Percentiles rank a stretch among this genome's conserved stretches.
Evolutionary conservation across 257 asterid genomes (phyloP).

Genomic region (Przewalskia tangutica): DNA sequence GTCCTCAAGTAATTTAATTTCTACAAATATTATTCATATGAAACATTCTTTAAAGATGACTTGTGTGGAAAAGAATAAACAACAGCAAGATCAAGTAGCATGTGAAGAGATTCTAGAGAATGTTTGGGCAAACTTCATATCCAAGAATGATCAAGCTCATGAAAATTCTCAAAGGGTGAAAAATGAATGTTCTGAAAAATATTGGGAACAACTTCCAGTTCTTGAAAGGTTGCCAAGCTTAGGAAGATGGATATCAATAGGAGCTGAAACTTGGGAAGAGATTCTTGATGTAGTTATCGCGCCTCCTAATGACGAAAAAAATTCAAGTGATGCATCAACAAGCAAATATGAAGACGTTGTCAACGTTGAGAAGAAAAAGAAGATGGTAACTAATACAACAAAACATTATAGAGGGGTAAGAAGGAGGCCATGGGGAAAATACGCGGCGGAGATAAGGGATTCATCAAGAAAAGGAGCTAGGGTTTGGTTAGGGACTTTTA

Average conservation of each 20-base stretch:
- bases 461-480: constrained; percentile 58
- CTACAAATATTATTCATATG: neutral
- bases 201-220: constrained; percentile 36
- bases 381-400: neutral
- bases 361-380: neutral
- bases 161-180: neutral
- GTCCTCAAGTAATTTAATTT: neutral
- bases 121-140: constrained; percentile 11
- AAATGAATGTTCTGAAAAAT: neutral
- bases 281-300: constrained; percentile 27
- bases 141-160: neutral
- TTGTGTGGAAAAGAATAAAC: neutral
- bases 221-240: constrained; percentile 60
- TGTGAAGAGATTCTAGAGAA: constrained; percentile 5
- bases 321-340: neutral
- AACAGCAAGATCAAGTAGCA: neutral
- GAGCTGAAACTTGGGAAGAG: constrained; percentile 60
- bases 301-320: neutral
- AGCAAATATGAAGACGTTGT: neutral
- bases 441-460: constrained; percentile 77
- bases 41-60: neutral
- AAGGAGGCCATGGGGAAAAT: constrained; percentile 74
- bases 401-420: constrained; percentile 61
- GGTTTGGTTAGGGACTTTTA: constrained; percentile 70
- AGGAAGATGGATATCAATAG: constrained; percentile 67